phyloP scores from a whole-genome alignment of 2,329 filamentous ascomycete species.

The Fusarium papillatum region DNA sequence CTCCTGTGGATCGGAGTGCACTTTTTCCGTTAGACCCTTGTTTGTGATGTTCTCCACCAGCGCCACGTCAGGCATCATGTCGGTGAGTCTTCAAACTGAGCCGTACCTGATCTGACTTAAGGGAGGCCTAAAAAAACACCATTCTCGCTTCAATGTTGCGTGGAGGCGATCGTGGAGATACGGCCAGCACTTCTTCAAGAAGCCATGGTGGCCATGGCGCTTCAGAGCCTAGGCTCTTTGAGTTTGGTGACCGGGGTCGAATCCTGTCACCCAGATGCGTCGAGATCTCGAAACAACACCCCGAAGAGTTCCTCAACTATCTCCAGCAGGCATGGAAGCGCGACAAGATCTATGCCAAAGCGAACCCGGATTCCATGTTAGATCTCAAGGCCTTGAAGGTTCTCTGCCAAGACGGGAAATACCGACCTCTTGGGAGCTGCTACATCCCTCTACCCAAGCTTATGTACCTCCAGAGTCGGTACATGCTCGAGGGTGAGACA shows the following conservation, averaged over 20 bases:
- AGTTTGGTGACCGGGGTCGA: constrained; percentile 38
- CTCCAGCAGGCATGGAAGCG: constrained; percentile 39
- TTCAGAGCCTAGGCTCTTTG: constrained; percentile 39
- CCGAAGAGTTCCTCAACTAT: constrained; percentile 37
- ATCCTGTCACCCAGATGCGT: constrained; percentile 37
- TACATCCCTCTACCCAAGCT: constrained; percentile 42
- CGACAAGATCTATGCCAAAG: constrained; percentile 38
- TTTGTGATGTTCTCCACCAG: constrained; percentile 17
- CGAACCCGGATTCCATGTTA: constrained; percentile 36
- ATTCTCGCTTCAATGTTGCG: constrained; percentile 40
- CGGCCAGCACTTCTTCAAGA: constrained; percentile 37
- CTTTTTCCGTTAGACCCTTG: constrained; percentile 37
- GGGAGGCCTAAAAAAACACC: constrained; percentile 32
- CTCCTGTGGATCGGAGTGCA: constrained; percentile 20
- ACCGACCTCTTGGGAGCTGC: constrained; percentile 30
- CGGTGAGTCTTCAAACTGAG: constrained; percentile 37
- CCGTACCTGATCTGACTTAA: constrained; percentile 28
- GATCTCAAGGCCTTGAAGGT: constrained; percentile 36
- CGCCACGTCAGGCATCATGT: constrained; percentile 40
- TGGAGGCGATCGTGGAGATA: constrained; percentile 40
- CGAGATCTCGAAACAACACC: constrained; percentile 37
- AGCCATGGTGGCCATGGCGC: constrained; percentile 39
- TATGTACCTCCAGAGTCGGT: constrained; percentile 40
- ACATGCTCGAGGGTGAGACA: constrained; percentile 38
- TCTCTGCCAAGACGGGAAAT: constrained; percentile 35